Evolutionary conservation across 78 protist species (phyloP), one percentile per base, ranked within the genome.

Genomic region (Dictyostelium citrinum): DNA sequence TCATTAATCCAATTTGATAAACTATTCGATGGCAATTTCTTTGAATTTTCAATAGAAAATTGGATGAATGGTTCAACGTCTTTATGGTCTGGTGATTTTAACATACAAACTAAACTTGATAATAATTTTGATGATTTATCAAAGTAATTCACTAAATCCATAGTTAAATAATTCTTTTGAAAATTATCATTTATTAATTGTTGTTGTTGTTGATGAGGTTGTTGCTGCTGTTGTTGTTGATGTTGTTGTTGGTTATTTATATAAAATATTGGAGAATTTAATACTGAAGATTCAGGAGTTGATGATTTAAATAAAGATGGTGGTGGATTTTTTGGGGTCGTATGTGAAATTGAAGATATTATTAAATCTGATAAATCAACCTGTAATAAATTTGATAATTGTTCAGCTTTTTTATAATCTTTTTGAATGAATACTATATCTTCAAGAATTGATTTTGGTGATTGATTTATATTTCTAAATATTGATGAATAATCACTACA

Each of bases 1-100:
- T 88, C 93, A 64, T 78, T 67, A 5, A 88, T 88, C 93, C 93
- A 88, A 78, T 88, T 88, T 9, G 82, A 58, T 6, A 88, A n/a
- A 12, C 39, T 41, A 35, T 35, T 49, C 3, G 74, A 61, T 27
- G 79, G 70, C 14, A 88, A 27, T 49, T 24, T 12, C n/a, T 37
- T 43, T 16, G 93, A 58, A 45, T 43, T 29, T 64, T 76, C 84
- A 20, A 16, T 76, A 10, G 93, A 72, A 31, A 41, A 85, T 24
- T 55, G 35, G 10, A 85, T 45, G 51, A 85, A 85, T 85, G 83
- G 78, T 10, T 76, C 83, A 35, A 85, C 78, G 20, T 74, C 37
- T 6, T 60, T 35, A 8, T 24, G 20, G 35, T 45, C 51, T 43
- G 93, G 85, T 78, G 93, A 77, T 78, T 88, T 76, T 35, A 88